Conservation (phyloP, 805 yeast genomes). For the Isabelozyma heimii region DNA sequence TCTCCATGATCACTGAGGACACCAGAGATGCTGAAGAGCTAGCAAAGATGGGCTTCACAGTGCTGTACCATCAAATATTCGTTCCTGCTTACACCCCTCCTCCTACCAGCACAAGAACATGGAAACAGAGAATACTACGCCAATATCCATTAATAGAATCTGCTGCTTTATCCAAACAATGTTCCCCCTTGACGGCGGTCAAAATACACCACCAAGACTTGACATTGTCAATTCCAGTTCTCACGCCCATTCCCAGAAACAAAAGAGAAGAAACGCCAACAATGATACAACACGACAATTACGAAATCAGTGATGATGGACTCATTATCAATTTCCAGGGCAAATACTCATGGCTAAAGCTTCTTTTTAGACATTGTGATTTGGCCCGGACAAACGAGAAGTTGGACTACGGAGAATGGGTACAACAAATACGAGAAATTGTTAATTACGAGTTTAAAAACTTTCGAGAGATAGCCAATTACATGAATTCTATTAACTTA, state of each 20-base stretch:
- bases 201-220: background rate
- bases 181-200: background rate
- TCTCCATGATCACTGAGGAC: background rate
- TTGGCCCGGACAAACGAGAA: background rate
- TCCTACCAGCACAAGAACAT: background rate
- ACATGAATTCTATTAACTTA: slow-evolving; percentile 1
- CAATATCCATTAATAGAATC: background rate
- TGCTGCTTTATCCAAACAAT: background rate
- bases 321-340: background rate
- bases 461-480: background rate
- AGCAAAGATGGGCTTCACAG: background rate
- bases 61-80: background rate
- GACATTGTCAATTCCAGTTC: background rate
- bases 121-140: background rate
- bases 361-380: background rate
- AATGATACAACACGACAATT: background rate
- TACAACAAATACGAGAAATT: background rate
- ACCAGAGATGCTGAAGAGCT: background rate
- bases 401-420: background rate
- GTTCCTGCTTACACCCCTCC: background rate
- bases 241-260: background rate
- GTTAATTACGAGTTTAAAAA: background rate
- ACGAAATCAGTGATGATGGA: background rate
- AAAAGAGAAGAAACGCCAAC: background rate
- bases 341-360: background rate